Base-by-base conservation (phyloP, 495 filamentous ascomycete species). In the Lepraria neglecta region DNA sequence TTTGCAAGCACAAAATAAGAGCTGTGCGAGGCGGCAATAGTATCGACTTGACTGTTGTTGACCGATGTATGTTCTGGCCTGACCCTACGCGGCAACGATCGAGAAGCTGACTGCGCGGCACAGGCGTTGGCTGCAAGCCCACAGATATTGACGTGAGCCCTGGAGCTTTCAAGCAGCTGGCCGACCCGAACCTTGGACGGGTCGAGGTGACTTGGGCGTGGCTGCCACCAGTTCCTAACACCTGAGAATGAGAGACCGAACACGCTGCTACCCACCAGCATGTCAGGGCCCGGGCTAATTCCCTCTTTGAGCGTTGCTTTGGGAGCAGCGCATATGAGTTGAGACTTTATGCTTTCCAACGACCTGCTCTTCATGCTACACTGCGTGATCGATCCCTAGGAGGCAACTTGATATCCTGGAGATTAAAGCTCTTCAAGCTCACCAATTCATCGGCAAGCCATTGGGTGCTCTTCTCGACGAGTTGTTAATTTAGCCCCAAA, bases 41-140 rank as follows among this genome's bases (percentile, higher is more conserved):
- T 43, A 75, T 88, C 0, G 84, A 87, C 69, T 81, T 91, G 5
- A 84, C 71, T 45, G 84, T 95, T 0, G 87, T 90, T 15, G 90
- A 94, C 75, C 74, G 88, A 38, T 92, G 90, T 74, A 77, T 67
- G 15, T 28, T 11, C 28, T 30, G 27, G 48, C 46, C 3, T 59
- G 15, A 15, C 27, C 31, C 11, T 60, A 6, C 21, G 7, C 35
- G 2, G 43, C 12, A n/a, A 24, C 7, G 31, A 31, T 7, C 3
- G 14, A 28, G 2, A 31, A 14, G 46, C 46, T 56, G 47, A 62
- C 38, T 21, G 52, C 35, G 7, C 12, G 35, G 17, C 15, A 30
- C 11, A 68, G 63, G 74, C 64, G 73, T 75, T 11, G 86, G 83
- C 0, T 92, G 90, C 68, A 62, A 72, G 44, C 73, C 78, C 15